Evolutionary conservation across 2,329 filamentous ascomycete species (phyloP), one percentile per base, ranked within the genome.

Genomic region (Knoxdaviesia proteae): DNA sequence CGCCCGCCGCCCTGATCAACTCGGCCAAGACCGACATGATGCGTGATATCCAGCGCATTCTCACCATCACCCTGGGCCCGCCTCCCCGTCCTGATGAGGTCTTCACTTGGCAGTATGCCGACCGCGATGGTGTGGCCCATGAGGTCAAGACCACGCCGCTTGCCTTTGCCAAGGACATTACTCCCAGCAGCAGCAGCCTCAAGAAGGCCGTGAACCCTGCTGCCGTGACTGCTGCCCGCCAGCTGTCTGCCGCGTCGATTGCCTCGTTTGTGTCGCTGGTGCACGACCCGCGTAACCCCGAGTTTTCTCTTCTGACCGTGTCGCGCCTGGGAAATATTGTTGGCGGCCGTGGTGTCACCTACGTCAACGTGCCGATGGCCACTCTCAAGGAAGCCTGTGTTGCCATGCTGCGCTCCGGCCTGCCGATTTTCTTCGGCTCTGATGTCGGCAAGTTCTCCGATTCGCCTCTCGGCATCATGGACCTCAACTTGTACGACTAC

Each of bases 381-480:
- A 63, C 71, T 0, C 75, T 93, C 50, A 92, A 92, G 59, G 54
- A 62, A 1, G 76, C 80, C 0, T 81, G 78, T 50, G 73, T 92
- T 40, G 65, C 71, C 32, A 90, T 86, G 82, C 71, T 93, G 40
- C 71, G 74, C 53, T 75, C 77, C 7, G 84, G 83, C 1, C 61
- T 83, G 5, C 84, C 86, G 7, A 72, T 93, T 41, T 93, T 93
- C 68, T 93, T 94, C 55, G 86, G 86, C 44, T 80, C 73, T 41
- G 86, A 94, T 52, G 84, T 93, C 0, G 84, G 84, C 47, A 82
- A 93, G 57, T 87, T 80, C 58, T 80, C 74, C 44, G 77, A 87
- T 54, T 63, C 61, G 0, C 51, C 51, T 1, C 66, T 68, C 3
- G 84, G 84, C 10, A 74, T 93, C 54, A 86, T 93, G 81, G 84